Base-by-base conservation (phyloP, 2,329 filamentous ascomycete species). In the Knufia petricola region DNA sequence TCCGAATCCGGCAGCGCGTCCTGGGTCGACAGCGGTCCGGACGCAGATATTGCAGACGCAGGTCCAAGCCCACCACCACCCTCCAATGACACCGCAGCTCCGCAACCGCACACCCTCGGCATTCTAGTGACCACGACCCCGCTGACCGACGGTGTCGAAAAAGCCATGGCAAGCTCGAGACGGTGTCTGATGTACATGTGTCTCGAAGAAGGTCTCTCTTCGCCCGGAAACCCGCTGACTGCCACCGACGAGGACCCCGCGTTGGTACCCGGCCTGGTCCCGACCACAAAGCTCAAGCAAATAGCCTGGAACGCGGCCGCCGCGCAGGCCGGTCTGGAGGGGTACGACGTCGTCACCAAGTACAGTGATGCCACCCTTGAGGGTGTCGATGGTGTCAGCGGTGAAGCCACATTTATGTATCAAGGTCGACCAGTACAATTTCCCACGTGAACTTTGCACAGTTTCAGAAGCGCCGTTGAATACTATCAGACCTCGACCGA, bases 221-320 rank as follows among this genome's bases (percentile, higher is more conserved):
- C 32, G 9, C 15, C 32, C 10, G 32, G 6, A 36, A 36, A n/a
- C n/a, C n/a, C n/a, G n/a, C n/a, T n/a, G n/a, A n/a, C n/a, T n/a
- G n/a, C n/a, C n/a, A n/a, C n/a, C n/a, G n/a, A n/a, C n/a, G n/a
- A n/a, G n/a, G n/a, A n/a, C n/a, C n/a, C n/a, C n/a, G n/a, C n/a
- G n/a, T n/a, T n/a, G n/a, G n/a, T n/a, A n/a, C n/a, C n/a, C n/a
- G n/a, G n/a, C n/a, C n/a, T n/a, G n/a, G 24, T 48, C 9, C 45
- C 45, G 3, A 17, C 15, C 4, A 41, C 46, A 10, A 41, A 23
- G 12, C 39, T 48, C 23, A 8, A 26, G 7, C 46, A 48, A 32
- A 41, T 48, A 15, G 17, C 38, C 4, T 48, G 46, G 46, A 48
- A 48, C 20, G 28, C 24, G 3, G 46, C 46, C 21, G 46, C 46